A percentile compares a stretch with the other conserved stretches of the same genome.
Evolutionary conservation across 148 eudicot species (phyloP).

Genomic region (Nepenthes gracilis): DNA sequence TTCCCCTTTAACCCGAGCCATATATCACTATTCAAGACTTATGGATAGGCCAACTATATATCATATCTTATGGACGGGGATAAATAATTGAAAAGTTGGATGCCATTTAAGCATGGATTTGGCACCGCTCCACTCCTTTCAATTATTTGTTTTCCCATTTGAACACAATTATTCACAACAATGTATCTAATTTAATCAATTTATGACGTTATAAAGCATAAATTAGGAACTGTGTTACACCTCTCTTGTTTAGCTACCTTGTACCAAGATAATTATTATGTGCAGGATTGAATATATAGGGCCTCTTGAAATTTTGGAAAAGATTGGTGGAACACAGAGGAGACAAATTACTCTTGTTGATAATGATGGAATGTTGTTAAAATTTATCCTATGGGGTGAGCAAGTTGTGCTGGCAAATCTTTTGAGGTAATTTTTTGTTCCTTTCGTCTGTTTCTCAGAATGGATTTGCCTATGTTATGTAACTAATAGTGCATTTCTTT

Average conservation of each 20-base stretch:
- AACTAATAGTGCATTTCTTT: not conserved
- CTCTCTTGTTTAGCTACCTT: not conserved
- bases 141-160: too few species aligned
- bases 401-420: conserved; percentile 74
- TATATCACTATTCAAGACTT: too few species aligned
- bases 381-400: conserved; percentile 84
- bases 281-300: conserved; percentile 76
- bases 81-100: too few species aligned
- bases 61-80: too few species aligned
- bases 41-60: too few species aligned
- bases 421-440: conserved; percentile 40
- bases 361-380: conserved; percentile 50
- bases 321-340: conserved; percentile 49
- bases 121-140: too few species aligned
- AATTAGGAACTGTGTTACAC: too few species aligned
- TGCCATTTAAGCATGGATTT: too few species aligned
- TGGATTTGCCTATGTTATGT: conserved; percentile 4
- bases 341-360: conserved; percentile 67
- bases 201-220: too few species aligned
- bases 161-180: too few species aligned
- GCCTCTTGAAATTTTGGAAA: conserved; percentile 48
- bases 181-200: too few species aligned
- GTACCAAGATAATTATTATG: conserved; percentile 3
- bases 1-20: too few species aligned
- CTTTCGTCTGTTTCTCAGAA: conserved; percentile 3